Percentiles rank a stretch among this genome's conserved stretches.
phyloP scores from a whole-genome alignment of 2,329 filamentous ascomycete species.

The Neurospora sp. region DNA sequence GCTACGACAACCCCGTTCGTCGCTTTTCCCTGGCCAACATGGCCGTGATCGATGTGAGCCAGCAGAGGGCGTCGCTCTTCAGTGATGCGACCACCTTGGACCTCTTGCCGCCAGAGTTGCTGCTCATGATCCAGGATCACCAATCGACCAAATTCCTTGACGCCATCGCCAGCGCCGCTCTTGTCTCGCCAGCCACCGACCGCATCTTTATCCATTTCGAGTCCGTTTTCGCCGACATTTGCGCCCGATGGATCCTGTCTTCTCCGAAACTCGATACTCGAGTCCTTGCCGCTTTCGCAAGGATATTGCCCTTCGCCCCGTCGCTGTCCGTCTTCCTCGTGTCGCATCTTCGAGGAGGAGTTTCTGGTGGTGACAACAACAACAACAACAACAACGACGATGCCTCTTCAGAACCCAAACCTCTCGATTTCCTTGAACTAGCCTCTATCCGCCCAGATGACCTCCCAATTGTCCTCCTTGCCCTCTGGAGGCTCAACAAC shows the following conservation, averaged over 20 bases:
- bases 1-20: conserved; percentile 1
- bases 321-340: conserved; percentile 63
- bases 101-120: conserved; percentile 60
- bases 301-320: conserved; percentile 72
- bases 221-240: conserved; percentile 69
- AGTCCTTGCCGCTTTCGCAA: conserved; percentile 64
- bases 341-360: conserved; percentile 13
- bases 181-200: conserved; percentile 62
- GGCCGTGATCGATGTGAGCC: conserved; percentile 45
- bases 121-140: conserved; percentile 54
- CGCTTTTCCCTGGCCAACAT: conserved; percentile 29
- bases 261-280: conserved; percentile 28
- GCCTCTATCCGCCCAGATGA: conserved; percentile 14
- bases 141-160: conserved; percentile 60
- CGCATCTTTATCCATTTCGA: conserved; percentile 67
- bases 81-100: conserved; percentile 42
- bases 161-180: conserved; percentile 57
- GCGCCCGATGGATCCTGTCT: conserved; percentile 64
- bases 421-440: conserved; percentile 11
- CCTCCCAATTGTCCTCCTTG: conserved; percentile 43
- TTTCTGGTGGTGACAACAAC: not conserved
- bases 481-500: conserved; percentile 69
- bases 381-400: not conserved
- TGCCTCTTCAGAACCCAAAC: not conserved
- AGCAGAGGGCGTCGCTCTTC: conserved; percentile 46